Evolutionary conservation across 2,329 filamentous ascomycete species (phyloP).

Genomic region (Penicillium sp.): DNA sequence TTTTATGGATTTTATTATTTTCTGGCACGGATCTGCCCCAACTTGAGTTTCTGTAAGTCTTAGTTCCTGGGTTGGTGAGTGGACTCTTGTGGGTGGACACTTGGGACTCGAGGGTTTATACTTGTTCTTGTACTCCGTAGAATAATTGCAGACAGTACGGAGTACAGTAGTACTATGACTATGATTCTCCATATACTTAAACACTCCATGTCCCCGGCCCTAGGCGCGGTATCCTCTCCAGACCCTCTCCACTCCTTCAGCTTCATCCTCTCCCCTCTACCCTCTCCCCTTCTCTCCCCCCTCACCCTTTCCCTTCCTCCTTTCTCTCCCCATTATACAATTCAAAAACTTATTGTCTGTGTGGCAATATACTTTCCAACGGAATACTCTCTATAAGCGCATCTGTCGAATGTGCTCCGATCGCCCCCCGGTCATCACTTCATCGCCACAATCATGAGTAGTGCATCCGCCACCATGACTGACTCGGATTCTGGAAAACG

Average conservation of each 20-base stretch:
- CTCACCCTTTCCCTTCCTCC: conserved; percentile 7
- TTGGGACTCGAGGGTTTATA: conserved; percentile 1
- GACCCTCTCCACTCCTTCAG: conserved; percentile 35
- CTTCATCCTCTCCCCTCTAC: conserved; percentile 6
- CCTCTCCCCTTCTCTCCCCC: conserved; percentile 12
- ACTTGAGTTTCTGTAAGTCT: conserved; percentile 12
- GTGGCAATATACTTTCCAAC: conserved; percentile 10
- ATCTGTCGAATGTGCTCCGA: conserved; percentile 28
- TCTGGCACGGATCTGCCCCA: conserved; percentile 22
- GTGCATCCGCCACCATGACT: conserved; percentile 33
- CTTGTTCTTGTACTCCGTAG: background rate
- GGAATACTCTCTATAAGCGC: background rate
- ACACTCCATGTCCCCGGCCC: conserved; percentile 36
- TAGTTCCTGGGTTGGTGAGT: conserved; percentile 3
- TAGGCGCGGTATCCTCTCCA: conserved; percentile 27
- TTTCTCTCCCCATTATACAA: background rate
- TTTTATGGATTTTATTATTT: conserved; percentile 9
- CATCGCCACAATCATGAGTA: conserved; percentile 22
- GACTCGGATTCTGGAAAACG: conserved; percentile 57
- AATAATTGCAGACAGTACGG: too few relatives aligned
- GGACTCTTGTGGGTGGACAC: background rate
- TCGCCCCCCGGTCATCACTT: conserved; percentile 20
- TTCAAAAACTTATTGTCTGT: background rate
- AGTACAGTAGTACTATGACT: background rate
- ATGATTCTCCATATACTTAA: conserved; percentile 36